Evolutionary conservation across 2,329 filamentous ascomycete genomes (phyloP).

Genomic region (Arthrinium puccinioides): DNA sequence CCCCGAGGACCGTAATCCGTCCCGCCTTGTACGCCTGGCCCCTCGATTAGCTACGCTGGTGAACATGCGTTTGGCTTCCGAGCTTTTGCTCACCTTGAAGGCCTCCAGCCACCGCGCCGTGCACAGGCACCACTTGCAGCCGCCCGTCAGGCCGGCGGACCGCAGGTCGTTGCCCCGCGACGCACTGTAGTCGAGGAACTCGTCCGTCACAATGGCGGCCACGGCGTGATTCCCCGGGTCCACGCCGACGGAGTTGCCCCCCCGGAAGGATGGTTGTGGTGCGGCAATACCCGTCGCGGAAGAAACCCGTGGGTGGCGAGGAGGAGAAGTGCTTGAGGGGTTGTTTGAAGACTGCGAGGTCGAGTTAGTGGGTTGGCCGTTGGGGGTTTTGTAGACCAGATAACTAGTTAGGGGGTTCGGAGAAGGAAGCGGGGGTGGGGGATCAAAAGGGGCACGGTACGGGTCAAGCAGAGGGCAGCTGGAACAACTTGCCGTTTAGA

Average conservation of each 20-base stretch:
- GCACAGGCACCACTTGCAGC: slow-evolving; percentile 59
- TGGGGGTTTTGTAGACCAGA: too few relatives aligned
- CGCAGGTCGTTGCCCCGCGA: slow-evolving; percentile 52
- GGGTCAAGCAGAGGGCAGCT: too few relatives aligned
- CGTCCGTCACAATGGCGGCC: slow-evolving; percentile 48
- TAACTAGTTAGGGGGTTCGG: too few relatives aligned
- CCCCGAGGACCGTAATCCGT: slow-evolving; percentile 20
- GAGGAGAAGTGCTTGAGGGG: slow-evolving; percentile 51
- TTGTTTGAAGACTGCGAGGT: slow-evolving; percentile 47
- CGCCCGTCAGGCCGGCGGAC: slow-evolving; percentile 43
- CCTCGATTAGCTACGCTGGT: too few relatives aligned
- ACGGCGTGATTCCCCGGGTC: slow-evolving; percentile 55
- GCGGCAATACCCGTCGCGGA: slow-evolving; percentile 53
- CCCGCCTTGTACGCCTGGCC: slow-evolving; percentile 40
- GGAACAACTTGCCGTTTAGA: too few relatives aligned
- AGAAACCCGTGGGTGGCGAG: slow-evolving; percentile 52
- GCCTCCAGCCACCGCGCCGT: slow-evolving; percentile 52
- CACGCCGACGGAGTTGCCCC: slow-evolving; percentile 24
- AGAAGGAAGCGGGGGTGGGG: too few relatives aligned
- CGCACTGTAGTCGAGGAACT: slow-evolving; percentile 56
- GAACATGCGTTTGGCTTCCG: too few relatives aligned
- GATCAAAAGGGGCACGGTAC: too few relatives aligned
- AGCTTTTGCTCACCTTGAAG: too few relatives aligned
- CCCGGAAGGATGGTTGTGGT: too few relatives aligned
- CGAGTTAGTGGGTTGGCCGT: too few relatives aligned